These are phyloP conservation scores for Syzygium syzygioides DNA, from an alignment of 441 rosid genomes.

Conservation along the genomic window DNA sequence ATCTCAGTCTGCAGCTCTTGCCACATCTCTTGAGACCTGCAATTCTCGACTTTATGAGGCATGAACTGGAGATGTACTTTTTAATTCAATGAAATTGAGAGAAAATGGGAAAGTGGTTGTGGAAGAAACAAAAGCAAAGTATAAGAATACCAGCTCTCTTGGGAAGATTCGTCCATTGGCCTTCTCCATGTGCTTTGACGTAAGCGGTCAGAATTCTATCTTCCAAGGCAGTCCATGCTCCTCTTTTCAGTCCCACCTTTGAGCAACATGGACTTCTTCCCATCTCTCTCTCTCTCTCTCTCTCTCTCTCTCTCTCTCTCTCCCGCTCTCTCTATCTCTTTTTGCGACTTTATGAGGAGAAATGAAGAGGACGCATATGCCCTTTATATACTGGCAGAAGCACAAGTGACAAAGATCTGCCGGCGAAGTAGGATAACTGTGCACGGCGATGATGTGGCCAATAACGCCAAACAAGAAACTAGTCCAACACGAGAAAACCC, in stretches of 20 bases:
- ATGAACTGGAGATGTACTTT: neutral
- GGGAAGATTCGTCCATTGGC: conserved; percentile 1
- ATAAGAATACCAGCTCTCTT: neutral
- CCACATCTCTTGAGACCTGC: conserved; percentile 34
- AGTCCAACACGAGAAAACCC: neutral
- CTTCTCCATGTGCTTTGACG: neutral
- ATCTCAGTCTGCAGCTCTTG: conserved; percentile 33
- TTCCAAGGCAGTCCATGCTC: neutral
- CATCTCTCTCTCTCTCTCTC: neutral
- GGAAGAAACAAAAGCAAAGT: neutral
- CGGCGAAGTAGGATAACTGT: neutral
- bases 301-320: neutral
- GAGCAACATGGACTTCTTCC: conserved; percentile 1
- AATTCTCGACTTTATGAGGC: neutral
- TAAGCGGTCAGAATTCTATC: neutral
- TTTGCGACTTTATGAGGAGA: neutral
- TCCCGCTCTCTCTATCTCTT: no score
- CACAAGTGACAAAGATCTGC: neutral
- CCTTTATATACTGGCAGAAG: neutral
- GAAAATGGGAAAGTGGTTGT: neutral
- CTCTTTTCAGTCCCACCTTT: neutral
- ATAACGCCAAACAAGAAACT: neutral
- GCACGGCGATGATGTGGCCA: neutral
- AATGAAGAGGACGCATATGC: neutral
- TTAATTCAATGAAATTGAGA: neutral